phyloP scores from a whole-genome alignment of 2,329 filamentous ascomycete species.

The Sporothrix variecibatus region DNA sequence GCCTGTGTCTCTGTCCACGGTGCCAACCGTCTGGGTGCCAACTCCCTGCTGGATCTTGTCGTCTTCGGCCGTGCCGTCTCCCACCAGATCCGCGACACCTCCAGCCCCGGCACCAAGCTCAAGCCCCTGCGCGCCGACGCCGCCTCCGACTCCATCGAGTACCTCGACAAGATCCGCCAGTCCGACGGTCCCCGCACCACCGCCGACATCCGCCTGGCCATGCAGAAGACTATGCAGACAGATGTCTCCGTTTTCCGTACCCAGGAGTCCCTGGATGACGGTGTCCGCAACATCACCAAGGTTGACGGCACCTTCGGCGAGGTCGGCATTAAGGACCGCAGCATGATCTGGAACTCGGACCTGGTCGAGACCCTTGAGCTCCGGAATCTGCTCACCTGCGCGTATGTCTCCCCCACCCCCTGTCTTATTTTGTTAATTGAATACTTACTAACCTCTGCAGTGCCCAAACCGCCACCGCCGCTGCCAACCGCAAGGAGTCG shows the following conservation, averaged over 20 bases:
- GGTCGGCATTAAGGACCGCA: slow-evolving; percentile 94
- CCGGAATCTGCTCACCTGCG: slow-evolving; percentile 93
- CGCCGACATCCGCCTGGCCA: slow-evolving; percentile 81
- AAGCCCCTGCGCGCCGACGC: slow-evolving; percentile 81
- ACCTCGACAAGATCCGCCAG: slow-evolving; percentile 82
- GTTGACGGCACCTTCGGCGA: slow-evolving; percentile 80
- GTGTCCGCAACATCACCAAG: slow-evolving; percentile 82
- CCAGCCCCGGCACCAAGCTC: slow-evolving; percentile 78
- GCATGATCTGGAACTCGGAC: slow-evolving; percentile 99
- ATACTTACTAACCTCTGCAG: slow-evolving; percentile 45
- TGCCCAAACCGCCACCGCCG: slow-evolving; percentile 86
- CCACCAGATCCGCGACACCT: slow-evolving; percentile 94
- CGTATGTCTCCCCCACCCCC: slow-evolving; percentile 60
- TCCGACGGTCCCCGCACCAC: slow-evolving; percentile 84
- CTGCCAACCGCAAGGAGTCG: slow-evolving; percentile 93
- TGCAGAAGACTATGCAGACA: slow-evolving; percentile 98
- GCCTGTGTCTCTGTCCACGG: slow-evolving; percentile 98
- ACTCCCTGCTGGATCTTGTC: slow-evolving; percentile 95
- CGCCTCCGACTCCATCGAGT: slow-evolving; percentile 81
- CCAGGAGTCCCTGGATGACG: slow-evolving; percentile 89
- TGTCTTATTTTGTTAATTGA: neutral
- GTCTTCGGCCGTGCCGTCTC: slow-evolving; percentile 97
- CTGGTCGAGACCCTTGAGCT: slow-evolving; percentile 95
- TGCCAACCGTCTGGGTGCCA: slow-evolving; percentile 95
- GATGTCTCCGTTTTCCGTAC: slow-evolving; percentile 97